Evolutionary conservation across 1,284 basidiomycete genomes (phyloP).

Genomic region (Cryptococcus neoformans): DNA sequence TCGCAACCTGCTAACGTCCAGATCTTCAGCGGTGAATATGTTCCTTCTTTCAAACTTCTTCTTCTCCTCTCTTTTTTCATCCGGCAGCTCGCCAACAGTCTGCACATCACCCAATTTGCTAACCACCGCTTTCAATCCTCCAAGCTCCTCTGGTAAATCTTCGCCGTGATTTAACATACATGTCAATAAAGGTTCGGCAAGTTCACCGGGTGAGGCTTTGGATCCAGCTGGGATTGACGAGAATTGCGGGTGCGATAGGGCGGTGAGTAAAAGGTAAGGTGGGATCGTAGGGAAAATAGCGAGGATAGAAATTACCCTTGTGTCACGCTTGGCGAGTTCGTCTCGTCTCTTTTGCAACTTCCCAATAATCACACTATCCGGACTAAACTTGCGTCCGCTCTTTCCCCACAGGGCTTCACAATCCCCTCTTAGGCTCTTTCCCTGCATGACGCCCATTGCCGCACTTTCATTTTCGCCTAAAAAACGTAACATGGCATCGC

Average conservation of each 20-base stretch:
- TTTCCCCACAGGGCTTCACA: constrained; percentile 9
- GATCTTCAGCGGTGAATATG: constrained; percentile 59
- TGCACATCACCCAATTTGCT: constrained; percentile 1
- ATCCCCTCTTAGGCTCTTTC: constrained; percentile 7
- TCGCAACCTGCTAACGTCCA: constrained; percentile 65
- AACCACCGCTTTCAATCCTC: constrained; percentile 28
- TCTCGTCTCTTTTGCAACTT: background rate
- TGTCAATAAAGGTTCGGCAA: constrained; percentile 40
- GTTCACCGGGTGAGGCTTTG: constrained; percentile 25
- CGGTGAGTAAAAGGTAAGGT: constrained; percentile 33
- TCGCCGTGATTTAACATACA: constrained; percentile 36
- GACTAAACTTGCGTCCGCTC: background rate
- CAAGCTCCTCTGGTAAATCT: constrained; percentile 35
- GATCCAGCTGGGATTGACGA: constrained; percentile 16
- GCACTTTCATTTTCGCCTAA: constrained; percentile 8
- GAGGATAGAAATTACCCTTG: constrained; percentile 31
- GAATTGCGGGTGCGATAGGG: constrained; percentile 42
- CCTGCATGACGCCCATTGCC: background rate
- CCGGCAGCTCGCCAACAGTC: background rate
- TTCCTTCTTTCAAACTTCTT: constrained; percentile 60
- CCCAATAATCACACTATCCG: background rate
- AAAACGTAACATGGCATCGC: constrained; percentile 17
- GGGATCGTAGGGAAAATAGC: constrained; percentile 43
- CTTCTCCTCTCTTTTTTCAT: background rate
- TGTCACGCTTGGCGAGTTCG: background rate